Conservation (phyloP, 75 land plant genomes). For the Cunninghamia lanceolata region DNA sequence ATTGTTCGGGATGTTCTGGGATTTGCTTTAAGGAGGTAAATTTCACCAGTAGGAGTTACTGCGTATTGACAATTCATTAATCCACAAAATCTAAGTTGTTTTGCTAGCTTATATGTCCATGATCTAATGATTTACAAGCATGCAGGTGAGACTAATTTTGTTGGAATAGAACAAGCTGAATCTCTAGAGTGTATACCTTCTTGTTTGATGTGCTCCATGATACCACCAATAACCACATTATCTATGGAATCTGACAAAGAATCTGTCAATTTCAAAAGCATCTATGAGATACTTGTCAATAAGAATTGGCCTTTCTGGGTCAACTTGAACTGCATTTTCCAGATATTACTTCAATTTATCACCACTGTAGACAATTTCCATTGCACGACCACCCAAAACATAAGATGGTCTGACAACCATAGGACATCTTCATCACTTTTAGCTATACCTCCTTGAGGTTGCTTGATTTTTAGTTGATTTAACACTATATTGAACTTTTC, state of each 20-base stretch:
- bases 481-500: slow-evolving; percentile 88
- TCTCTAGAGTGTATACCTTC: slow-evolving; percentile 99
- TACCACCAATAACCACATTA: no score
- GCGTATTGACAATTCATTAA: slow-evolving; percentile 99
- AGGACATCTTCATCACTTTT: slow-evolving; percentile 92
- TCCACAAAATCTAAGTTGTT: slow-evolving; percentile 71
- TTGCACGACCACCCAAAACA: slow-evolving; percentile 96
- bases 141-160: slow-evolving; percentile 57
- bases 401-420: slow-evolving; percentile 98
- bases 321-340: slow-evolving; percentile 93
- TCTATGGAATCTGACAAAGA: no score
- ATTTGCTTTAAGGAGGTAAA: slow-evolving; percentile 92
- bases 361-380: slow-evolving; percentile 97
- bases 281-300: no score
- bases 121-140: slow-evolving; percentile 71
- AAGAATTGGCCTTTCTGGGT: slow-evolving; percentile 90
- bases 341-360: slow-evolving; percentile 85
- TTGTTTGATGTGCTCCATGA: slow-evolving; percentile 98
- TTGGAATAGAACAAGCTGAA: slow-evolving; percentile 92
- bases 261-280: no score
- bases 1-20: slow-evolving; percentile 98
- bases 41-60: slow-evolving; percentile 67
- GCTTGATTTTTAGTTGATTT: slow-evolving; percentile 79
- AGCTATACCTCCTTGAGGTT: slow-evolving; percentile 97
- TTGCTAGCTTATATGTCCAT: slow-evolving; percentile 84